Percentiles rank a stretch among this genome's conserved stretches.
phyloP scores from a whole-genome alignment of 2,329 filamentous ascomycete genomes.

The Celoporthe dispersa region DNA sequence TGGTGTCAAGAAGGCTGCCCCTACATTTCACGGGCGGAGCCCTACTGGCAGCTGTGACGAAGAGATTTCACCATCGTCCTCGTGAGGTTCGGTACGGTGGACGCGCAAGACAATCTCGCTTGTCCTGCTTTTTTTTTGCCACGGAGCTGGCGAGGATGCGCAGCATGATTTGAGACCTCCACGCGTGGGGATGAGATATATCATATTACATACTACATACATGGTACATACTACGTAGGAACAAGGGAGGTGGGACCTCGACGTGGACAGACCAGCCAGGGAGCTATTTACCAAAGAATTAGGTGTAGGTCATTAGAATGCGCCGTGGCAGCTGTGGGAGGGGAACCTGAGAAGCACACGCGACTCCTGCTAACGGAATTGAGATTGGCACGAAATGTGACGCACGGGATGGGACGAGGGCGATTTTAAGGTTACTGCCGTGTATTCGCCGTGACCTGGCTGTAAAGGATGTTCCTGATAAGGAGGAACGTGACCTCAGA shows the following conservation, averaged over 20 bases:
- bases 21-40: background rate
- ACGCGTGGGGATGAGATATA: too few species aligned
- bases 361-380: background rate
- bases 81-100: background rate
- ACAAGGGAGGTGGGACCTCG: background rate
- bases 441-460: background rate
- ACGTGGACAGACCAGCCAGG: background rate
- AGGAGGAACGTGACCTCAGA: too few species aligned
- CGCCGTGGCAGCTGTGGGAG: background rate
- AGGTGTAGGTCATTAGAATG: too few species aligned
- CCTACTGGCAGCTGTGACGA: background rate
- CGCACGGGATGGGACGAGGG: background rate
- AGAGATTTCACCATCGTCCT: background rate
- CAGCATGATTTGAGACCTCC: background rate
- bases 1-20: too few species aligned
- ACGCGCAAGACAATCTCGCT: background rate
- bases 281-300: background rate
- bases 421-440: background rate
- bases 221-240: background rate
- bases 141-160: background rate
- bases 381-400: background rate
- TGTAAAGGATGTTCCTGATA: too few species aligned
- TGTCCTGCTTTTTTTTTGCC: background rate
- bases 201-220: too few species aligned
- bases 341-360: background rate